Base-by-base conservation (phyloP, 2,329 filamentous ascomycete genomes). In the Tolypocladium album region DNA sequence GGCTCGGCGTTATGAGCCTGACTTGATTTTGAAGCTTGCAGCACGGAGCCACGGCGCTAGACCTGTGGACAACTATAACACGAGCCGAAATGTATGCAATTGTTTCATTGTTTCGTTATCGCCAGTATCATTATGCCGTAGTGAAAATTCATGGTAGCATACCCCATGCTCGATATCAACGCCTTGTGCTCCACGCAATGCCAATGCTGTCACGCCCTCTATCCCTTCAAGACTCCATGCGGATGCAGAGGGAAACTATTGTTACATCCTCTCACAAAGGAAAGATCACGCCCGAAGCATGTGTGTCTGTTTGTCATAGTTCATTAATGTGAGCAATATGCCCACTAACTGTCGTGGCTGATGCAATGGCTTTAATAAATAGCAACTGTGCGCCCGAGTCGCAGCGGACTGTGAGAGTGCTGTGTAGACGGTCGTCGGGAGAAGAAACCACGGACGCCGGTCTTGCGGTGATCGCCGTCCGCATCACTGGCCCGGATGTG, bases 301-400 rank as follows among this genome's bases (percentile, higher is more conserved):
- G 47, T 20, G 7, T 36, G 9, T 3, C 47, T 52, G 47, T 52
- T 34, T n/a, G 47, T 6, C 17, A 34, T 52, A 24, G 8, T 34
- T 34, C 47, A n/a, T n/a, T 34, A 34, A 20, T 9, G 2, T 17
- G 47, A n/a, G 47, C 27, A 34, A 13, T 17, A 7, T 52, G 31
- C 17, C 20, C 9, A 34, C 11, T 1, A 11, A 5, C 31, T 22
- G 50, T 36, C 50, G 17, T 36, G 1, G 7, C n/a, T 7, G 2
- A n/a, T 12, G 50, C 11, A 31, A 27, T 27, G 43, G 43, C 8
- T 36, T 68, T 64, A 79, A 60, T 74, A 76, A 20, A 74, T 71
- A 27, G 71, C 67, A 36, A 78, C 66, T 39, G 69, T 66, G 50
- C 67, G 73, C 7, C 72, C 70, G 40, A 74, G 69, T 58, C 72